Evolutionary conservation across 1,139 yeast species (phyloP), one percentile per base, ranked within the genome.

Genomic region (Casaregolazyma lundiana): DNA sequence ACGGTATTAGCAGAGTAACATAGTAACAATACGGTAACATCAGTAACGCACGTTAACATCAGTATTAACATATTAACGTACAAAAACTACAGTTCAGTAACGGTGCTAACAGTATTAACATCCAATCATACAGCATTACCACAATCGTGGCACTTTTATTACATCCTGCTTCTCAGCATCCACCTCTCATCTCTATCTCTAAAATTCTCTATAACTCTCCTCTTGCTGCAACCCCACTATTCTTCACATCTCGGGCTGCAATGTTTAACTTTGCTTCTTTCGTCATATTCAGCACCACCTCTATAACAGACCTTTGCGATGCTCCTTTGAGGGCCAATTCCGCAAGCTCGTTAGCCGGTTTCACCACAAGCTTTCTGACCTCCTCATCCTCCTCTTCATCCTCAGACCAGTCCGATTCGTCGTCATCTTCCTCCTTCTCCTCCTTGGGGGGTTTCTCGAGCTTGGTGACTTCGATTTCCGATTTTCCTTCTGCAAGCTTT

Each of bases 231-330:
- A 53, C 65, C 22, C 65, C 73, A 40, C 90, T 94, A 57, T 81
- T 80, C 68, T 81, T 81, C 64, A 80, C 74, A 66, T 84, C 92
- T 68, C 96, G 83, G 46, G 88, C 96, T 55, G 87, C 78, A 53
- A 89, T 80, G 64, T 83, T 87, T 62, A 92, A 76, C 59, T 79
- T 77, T 60, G 95, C 90, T 49, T 87, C 95, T 65, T 80, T 86
- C 60, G 88, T 83, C 61, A 92, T 81, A 73, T 85, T 89, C 58
- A 90, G 78, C 57, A 80, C 77, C 48, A 90, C 81, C 71, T 92
- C 96, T 57, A 90, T 77, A 61, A 75, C 72, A 55, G 77, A 66
- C 60, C 84, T 83, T 50, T 84, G 80, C 60, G 78, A 75, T 61
- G 82, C 83, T 59, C 80, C 88, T 66, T 81, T 80, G 55, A 90